phyloP scores from a whole-genome alignment of 2,329 filamentous ascomycete species.

The Aureobasidium sp. region DNA sequence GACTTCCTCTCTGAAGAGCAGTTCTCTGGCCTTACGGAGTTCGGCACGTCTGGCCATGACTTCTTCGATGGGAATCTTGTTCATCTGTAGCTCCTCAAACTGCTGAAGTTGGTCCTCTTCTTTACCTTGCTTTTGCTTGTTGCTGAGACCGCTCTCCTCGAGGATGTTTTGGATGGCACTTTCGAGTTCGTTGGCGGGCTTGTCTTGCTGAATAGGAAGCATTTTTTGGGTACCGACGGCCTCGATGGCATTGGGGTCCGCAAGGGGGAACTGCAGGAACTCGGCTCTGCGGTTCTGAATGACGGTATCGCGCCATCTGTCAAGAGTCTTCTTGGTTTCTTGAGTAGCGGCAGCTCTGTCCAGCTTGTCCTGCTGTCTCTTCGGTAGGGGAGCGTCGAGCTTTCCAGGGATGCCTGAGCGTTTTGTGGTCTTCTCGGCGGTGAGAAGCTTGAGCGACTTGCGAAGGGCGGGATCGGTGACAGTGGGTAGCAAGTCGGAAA shows the following conservation, averaged over 20 bases:
- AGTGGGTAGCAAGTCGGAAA: slow-evolving; percentile 65
- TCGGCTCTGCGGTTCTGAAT: slow-evolving; percentile 89
- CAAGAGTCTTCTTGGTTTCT: slow-evolving; percentile 83
- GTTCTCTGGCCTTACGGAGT: slow-evolving; percentile 69
- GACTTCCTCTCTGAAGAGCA: slow-evolving; percentile 80
- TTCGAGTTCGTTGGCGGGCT: slow-evolving; percentile 73
- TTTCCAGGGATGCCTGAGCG: slow-evolving; percentile 52
- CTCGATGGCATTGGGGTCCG: slow-evolving; percentile 58
- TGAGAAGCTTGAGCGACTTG: slow-evolving; percentile 68
- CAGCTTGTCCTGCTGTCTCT: slow-evolving; percentile 75
- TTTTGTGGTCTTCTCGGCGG: slow-evolving; percentile 51
- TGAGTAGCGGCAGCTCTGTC: slow-evolving; percentile 76
- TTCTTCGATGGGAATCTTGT: slow-evolving; percentile 63
- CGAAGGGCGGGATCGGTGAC: slow-evolving; percentile 67
- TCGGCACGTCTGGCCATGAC: slow-evolving; percentile 64
- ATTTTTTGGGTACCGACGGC: slow-evolving; percentile 54
- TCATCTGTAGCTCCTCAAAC: slow-evolving; percentile 59
- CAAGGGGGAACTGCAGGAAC: slow-evolving; percentile 78
- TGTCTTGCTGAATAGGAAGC: slow-evolving; percentile 46
- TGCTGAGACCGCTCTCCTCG: slow-evolving; percentile 69
- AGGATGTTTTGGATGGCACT: slow-evolving; percentile 79
- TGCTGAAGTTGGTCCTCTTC: slow-evolving; percentile 58
- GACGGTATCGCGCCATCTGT: slow-evolving; percentile 89
- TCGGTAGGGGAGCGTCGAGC: slow-evolving; percentile 72
- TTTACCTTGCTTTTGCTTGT: slow-evolving; percentile 43